phyloP scores from a whole-genome alignment of 1,284 basidiomycete genomes.

The Leccinum subrobustum region DNA sequence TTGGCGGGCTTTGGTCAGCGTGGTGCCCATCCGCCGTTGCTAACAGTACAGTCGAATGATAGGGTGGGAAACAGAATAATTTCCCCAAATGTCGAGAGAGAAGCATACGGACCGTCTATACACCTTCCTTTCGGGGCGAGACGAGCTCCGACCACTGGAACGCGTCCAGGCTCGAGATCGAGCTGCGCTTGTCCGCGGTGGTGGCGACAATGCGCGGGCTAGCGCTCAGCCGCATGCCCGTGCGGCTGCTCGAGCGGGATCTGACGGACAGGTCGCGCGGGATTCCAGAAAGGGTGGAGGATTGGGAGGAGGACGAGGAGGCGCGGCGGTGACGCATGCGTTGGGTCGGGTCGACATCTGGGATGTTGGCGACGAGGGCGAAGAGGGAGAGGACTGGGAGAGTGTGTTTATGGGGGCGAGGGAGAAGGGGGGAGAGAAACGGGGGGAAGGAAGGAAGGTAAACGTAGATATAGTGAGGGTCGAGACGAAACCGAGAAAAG shows the following conservation, averaged over 20 bases:
- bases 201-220: slow-evolving; percentile 36
- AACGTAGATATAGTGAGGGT: not conserved
- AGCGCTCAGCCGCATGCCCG: slow-evolving; percentile 44
- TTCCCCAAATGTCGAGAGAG: not conserved
- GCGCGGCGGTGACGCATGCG: slow-evolving; percentile 74
- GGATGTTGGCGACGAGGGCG: slow-evolving; percentile 65
- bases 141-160: slow-evolving; percentile 35
- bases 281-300: slow-evolving; percentile 27
- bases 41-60: slow-evolving; percentile 32
- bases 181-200: slow-evolving; percentile 33
- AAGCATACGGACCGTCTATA: slow-evolving; percentile 3
- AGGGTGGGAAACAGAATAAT: slow-evolving; percentile 34
- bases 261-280: slow-evolving; percentile 22
- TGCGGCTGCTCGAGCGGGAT: slow-evolving; percentile 51
- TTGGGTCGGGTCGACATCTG: slow-evolving; percentile 66
- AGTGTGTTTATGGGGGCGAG: not conserved
- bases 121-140: slow-evolving; percentile 31
- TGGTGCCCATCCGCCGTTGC: not conserved
- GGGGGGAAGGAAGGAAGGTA: not conserved
- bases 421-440: not conserved
- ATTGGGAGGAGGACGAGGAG: slow-evolving; percentile 61
- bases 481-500: slow-evolving; percentile 1
- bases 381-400: slow-evolving; percentile 69
- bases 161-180: slow-evolving; percentile 32
- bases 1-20: not conserved